Percentiles rank a stretch among this genome's conserved stretches.
phyloP scores from a whole-genome alignment of 2,329 filamentous ascomycete genomes.

The Diplodia seriata region DNA sequence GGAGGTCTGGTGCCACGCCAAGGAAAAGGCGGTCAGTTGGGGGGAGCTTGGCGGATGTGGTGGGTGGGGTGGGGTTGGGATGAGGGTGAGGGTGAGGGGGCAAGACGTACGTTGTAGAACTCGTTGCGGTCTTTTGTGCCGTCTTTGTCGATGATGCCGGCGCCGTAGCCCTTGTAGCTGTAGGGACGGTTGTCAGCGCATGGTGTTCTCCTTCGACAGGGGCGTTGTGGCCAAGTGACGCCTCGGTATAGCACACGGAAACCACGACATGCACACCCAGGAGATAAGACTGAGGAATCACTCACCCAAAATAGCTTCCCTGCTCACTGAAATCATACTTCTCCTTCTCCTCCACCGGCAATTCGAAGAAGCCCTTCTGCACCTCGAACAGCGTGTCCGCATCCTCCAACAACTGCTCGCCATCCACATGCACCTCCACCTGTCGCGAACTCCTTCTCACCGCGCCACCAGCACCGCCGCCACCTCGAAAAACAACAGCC shows the following conservation, averaged over 20 bases:
- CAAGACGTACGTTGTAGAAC: conserved; percentile 59
- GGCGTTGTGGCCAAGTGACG: background rate
- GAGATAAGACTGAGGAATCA: background rate
- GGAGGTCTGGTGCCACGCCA: conserved; percentile 46
- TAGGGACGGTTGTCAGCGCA: background rate
- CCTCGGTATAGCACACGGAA: background rate
- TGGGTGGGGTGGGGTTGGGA: background rate
- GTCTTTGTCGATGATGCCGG: conserved; percentile 54
- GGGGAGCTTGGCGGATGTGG: background rate
- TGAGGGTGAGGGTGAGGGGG: background rate
- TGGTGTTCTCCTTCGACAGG: background rate
- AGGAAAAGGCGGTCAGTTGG: background rate
- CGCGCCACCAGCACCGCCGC: conserved; percentile 2
- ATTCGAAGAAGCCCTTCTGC: conserved; percentile 55
- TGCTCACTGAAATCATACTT: conserved; percentile 61
- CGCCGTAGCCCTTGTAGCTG: conserved; percentile 55
- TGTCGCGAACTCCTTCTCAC: conserved; percentile 12
- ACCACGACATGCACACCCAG: background rate
- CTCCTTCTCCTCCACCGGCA: conserved; percentile 60
- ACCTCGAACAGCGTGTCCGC: conserved; percentile 52
- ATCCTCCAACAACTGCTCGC: conserved; percentile 48
- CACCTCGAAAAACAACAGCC: background rate
- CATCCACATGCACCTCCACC: conserved; percentile 39
- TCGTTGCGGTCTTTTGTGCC: conserved; percentile 61
- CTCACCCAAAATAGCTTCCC: conserved; percentile 58